A percentile compares a stretch with the other conserved stretches of the same genome.
Evolutionary conservation across 225 moss, liverwort and hornwort species (phyloP).

Genomic region (Polytrichum commune): DNA sequence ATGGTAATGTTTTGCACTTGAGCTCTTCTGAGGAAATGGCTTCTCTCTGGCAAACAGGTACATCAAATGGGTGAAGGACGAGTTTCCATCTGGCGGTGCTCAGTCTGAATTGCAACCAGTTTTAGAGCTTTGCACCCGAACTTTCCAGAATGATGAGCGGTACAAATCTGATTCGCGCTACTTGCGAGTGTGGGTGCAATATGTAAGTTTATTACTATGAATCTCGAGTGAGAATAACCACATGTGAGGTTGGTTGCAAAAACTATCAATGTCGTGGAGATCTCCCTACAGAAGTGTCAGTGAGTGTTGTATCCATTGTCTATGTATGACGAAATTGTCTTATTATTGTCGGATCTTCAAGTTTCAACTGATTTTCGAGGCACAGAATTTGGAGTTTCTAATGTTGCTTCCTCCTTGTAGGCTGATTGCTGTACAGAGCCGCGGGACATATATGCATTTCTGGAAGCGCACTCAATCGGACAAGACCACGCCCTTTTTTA

Average conservation of each 20-base stretch:
- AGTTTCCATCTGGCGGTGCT: slow-evolving; percentile 70
- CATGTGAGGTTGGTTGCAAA: too few relatives aligned
- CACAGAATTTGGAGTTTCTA: too few relatives aligned
- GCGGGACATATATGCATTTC: slow-evolving; percentile 75
- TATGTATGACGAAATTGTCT: too few relatives aligned
- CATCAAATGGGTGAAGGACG: slow-evolving; percentile 84
- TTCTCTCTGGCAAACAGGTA: slow-evolving; percentile 30
- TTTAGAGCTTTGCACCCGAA: slow-evolving; percentile 75
- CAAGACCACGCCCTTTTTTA: slow-evolving; percentile 87
- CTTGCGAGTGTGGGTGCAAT: slow-evolving; percentile 84
- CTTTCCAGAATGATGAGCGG: slow-evolving; percentile 71
- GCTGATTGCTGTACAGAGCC: slow-evolving; percentile 88
- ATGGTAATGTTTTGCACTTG: too few relatives aligned
- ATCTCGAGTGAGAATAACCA: too few relatives aligned
- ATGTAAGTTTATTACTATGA: slow-evolving; percentile 50
- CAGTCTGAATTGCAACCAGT: slow-evolving; percentile 70
- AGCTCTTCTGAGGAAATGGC: too few relatives aligned
- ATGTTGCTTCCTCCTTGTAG: slow-evolving; percentile 20
- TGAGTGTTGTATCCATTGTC: too few relatives aligned
- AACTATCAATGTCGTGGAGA: too few relatives aligned
- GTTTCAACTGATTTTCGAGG: too few relatives aligned
- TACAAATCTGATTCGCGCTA: slow-evolving; percentile 82
- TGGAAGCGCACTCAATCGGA: slow-evolving; percentile 78
- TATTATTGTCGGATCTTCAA: too few relatives aligned
- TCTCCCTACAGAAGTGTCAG: too few relatives aligned